Conservation (phyloP, 2,329 filamentous ascomycete genomes). For the Parafenestella ontariensis region DNA sequence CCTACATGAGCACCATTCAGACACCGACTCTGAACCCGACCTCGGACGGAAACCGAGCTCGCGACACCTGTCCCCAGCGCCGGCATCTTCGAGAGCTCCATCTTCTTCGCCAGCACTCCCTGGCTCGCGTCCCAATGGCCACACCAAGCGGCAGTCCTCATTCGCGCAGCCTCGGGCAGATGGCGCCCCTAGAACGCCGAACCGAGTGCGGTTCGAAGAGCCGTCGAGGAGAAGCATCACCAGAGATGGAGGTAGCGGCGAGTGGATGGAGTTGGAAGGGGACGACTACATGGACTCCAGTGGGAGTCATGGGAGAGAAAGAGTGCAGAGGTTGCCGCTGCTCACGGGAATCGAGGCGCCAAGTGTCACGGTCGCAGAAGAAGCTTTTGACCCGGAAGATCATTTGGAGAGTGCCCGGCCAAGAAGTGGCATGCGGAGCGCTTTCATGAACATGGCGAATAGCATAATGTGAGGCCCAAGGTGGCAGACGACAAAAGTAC, state of each 20-base stretch:
- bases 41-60: conserved; percentile 19
- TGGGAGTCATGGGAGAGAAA: conserved; percentile 44
- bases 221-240: conserved; percentile 44
- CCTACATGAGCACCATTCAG: conserved; percentile 43
- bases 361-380: conserved; percentile 72
- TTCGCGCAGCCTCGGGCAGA: conserved; percentile 56
- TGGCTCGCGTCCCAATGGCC: conserved; percentile 33
- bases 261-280: conserved; percentile 63
- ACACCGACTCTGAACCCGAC: conserved; percentile 41
- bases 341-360: conserved; percentile 86
- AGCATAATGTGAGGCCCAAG: conserved; percentile 74
- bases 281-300: conserved; percentile 63
- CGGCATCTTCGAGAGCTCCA: conserved; percentile 34
- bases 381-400: conserved; percentile 63
- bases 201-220: conserved; percentile 76
- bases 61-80: conserved; percentile 36
- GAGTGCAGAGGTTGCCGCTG: conserved; percentile 68
- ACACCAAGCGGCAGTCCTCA: conserved; percentile 49
- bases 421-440: conserved; percentile 82
- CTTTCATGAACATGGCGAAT: conserved; percentile 99
- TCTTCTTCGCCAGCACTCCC: conserved; percentile 40
- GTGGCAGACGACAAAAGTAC: background rate
- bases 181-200: conserved; percentile 68
- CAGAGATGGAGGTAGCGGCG: conserved; percentile 36
- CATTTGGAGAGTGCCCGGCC: conserved; percentile 71